These are phyloP conservation scores for Stylosanthes scabra DNA, from an alignment of 331 rosid species.

Conservation along the genomic window DNA sequence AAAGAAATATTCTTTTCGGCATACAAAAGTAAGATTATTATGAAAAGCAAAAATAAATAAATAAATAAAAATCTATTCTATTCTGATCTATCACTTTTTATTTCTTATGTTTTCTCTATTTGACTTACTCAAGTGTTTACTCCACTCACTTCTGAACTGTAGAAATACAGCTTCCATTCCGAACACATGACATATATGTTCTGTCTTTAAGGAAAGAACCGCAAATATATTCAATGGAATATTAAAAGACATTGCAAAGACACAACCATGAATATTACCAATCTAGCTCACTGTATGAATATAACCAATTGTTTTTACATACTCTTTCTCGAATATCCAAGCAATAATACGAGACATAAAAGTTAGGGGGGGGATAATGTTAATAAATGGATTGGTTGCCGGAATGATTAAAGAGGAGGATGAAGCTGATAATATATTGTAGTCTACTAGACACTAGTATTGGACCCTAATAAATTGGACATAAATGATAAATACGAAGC, in stretches of 20 bases:
- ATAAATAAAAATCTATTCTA: background rate
- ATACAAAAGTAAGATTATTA: background rate
- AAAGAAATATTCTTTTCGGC: no score
- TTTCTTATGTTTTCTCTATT: background rate
- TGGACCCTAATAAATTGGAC: constrained; percentile 45
- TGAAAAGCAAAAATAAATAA: background rate
- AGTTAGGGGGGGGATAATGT: constrained; percentile 39
- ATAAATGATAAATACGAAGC: constrained; percentile 31
- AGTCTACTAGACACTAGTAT: background rate
- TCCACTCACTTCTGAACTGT: no score
- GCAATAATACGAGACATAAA: no score
- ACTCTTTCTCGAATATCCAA: no score
- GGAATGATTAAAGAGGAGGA: constrained; percentile 20
- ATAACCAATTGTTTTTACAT: no score
- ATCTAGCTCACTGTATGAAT: background rate
- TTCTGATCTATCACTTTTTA: background rate
- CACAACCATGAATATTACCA: background rate
- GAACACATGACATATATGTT: background rate
- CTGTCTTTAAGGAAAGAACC: background rate
- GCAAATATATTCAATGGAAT: background rate
- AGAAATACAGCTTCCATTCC: no score
- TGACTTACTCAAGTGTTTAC: no score
- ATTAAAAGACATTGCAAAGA: background rate
- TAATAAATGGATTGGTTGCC: constrained; percentile 35
- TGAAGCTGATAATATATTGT: constrained; percentile 35